Percentiles rank a stretch among this genome's conserved stretches.
These are phyloP conservation scores for Vaccinium corymbosum DNA, from an alignment of 148 eudicot genomes.

Conservation along the genomic window DNA sequence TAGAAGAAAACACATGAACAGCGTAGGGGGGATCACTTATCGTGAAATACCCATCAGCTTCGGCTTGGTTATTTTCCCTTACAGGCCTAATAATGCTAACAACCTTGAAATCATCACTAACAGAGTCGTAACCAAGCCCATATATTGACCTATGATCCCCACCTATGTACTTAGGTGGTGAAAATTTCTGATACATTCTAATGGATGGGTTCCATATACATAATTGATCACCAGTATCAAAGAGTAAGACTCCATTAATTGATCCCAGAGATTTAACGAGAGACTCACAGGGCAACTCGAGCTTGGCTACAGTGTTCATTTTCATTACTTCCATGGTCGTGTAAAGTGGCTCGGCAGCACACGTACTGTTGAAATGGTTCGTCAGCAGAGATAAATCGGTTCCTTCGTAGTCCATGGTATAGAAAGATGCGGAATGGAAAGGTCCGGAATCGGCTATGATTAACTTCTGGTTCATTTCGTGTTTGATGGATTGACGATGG, in stretches of 20 bases:
- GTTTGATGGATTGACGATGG: background rate
- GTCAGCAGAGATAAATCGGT: too few species aligned
- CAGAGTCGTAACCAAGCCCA: conserved; percentile 8
- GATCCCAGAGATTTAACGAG: background rate
- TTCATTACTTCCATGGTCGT: too few species aligned
- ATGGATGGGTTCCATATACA: conserved; percentile 8
- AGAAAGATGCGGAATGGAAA: too few species aligned
- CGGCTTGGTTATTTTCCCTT: background rate
- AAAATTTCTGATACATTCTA: background rate
- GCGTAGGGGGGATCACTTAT: background rate
- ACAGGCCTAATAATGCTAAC: background rate
- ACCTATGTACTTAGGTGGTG: background rate
- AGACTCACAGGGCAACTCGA: background rate
- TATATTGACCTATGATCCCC: too few species aligned
- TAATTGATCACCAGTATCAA: background rate
- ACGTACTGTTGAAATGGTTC: too few species aligned
- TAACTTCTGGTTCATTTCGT: background rate
- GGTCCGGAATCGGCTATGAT: background rate
- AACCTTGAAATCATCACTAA: conserved; percentile 12
- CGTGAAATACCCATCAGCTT: background rate
- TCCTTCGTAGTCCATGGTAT: background rate
- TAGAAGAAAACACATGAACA: conserved; percentile 5
- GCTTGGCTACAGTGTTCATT: background rate
- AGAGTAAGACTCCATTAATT: background rate
- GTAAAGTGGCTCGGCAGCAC: background rate